phyloP scores from a whole-genome alignment of 345 rosid genomes.

The Heritiera littoralis region DNA sequence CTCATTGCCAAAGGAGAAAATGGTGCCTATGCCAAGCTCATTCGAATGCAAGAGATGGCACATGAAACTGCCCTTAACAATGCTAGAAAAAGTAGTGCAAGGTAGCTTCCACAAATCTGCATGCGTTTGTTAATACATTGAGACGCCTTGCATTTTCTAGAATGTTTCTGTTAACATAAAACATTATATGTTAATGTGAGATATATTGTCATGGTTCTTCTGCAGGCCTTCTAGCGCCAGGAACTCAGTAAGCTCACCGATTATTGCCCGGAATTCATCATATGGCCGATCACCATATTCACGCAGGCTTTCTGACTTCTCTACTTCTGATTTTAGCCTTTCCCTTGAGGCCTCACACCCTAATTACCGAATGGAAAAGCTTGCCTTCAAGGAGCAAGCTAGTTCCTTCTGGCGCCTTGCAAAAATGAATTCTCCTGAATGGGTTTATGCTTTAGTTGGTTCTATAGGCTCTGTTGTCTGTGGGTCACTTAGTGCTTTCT shows the following conservation, averaged over 20 bases:
- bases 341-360: conserved; percentile 78
- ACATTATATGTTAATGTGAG: background rate
- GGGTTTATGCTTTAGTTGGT: conserved; percentile 88
- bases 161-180: background rate
- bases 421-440: conserved; percentile 96
- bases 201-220: conserved; percentile 21
- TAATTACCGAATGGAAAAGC: conserved; percentile 77
- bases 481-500: conserved; percentile 93
- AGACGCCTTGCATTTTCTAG: background rate
- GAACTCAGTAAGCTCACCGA: conserved; percentile 97
- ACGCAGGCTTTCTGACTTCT: conserved; percentile 90
- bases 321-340: conserved; percentile 95
- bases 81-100: conserved; percentile 98
- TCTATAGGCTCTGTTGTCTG: conserved; percentile 88
- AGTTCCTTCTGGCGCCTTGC: conserved; percentile 96
- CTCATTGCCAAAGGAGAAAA: conserved; percentile 86
- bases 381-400: conserved; percentile 94
- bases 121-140: conserved; percentile 11
- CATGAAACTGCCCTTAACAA: conserved; percentile 92
- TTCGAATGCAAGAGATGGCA: conserved; percentile 90
- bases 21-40: conserved; percentile 88
- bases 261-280: conserved; percentile 88
- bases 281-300: conserved; percentile 98
- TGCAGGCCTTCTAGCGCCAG: conserved; percentile 97
- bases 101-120: conserved; percentile 40